Base-by-base conservation (phyloP, 1,139 yeast genomes). In the Hyphopichia buzzinii region DNA sequence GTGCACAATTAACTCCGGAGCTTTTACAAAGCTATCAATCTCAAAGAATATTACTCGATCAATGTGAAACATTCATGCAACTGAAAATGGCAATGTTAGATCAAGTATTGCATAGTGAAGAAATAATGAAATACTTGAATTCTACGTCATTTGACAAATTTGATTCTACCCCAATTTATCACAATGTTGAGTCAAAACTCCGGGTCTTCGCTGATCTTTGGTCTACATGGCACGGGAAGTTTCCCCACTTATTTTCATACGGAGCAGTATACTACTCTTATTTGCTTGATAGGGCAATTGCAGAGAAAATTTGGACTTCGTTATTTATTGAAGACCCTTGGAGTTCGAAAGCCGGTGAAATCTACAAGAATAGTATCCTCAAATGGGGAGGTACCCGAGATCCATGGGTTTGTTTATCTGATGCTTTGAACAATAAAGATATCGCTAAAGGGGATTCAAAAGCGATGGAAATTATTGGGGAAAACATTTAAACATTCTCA, bases 261-360 rank as follows among this genome's bases (percentile, higher is more conserved):
- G 98, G 98, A 0, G 87, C 97, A 0, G 88, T 92, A 0, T 92
- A 92, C 58, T 92, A 94, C 62, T 85, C 96, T 29, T 92, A 94
- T 57, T 62, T 92, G 41, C 74, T 94, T 43, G 99, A 92, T 61
- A 69, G 97, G 34, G 96, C 96, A 3, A 87, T 92, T 47, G 97
- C 98, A 0, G 81, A 88, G 26, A 80, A 82, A 49, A 76, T 92
- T 3, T 92, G 96, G 94, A 70, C 73, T 14, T 80, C 77, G 32
- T 64, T 92, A 31, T 92, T 94, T 55, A 62, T 56, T 4, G 50
- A 72, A 12, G 79, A 86, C 54, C 96, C 97, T 1, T 74, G 85
- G 59, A 76, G 80, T 42, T 63, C 85, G 25, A 67, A 56, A 3
- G 84, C 86, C 4, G 99, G 99, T 12, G 82, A 78, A 38, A 77